Evolutionary conservation across 2,329 filamentous ascomycete species (phyloP).

Genomic region (Rhynchosporium agropyri): DNA sequence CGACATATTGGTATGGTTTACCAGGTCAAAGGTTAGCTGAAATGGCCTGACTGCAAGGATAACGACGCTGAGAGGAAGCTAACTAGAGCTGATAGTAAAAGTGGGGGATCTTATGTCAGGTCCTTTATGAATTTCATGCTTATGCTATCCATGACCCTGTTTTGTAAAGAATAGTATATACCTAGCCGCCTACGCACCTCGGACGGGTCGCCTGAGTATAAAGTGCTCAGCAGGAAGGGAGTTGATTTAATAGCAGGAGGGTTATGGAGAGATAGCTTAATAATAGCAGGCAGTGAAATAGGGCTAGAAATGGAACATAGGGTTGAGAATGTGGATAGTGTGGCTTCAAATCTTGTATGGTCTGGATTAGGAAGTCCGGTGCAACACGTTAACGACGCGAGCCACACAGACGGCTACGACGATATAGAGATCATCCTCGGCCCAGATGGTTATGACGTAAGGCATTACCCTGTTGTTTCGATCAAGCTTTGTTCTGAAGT

Average conservation of each 20-base stretch:
- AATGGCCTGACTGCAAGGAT: constrained; percentile 6
- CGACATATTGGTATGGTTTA: constrained; percentile 7
- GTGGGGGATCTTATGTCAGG: constrained; percentile 10
- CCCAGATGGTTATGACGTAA: constrained; percentile 11
- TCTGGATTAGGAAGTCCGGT: constrained; percentile 13
- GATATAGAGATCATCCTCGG: constrained; percentile 4
- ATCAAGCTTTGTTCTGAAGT: constrained; percentile 8
- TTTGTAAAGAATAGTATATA: constrained; percentile 1
- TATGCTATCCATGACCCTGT: constrained; percentile 5
- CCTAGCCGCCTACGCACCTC: not conserved
- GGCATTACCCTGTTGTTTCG: constrained; percentile 6
- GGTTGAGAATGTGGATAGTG: constrained; percentile 10
- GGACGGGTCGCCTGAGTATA: not conserved
- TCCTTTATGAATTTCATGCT: not conserved
- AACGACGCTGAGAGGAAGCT: constrained; percentile 10
- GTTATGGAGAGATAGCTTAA: constrained; percentile 8
- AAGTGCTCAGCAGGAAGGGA: constrained; percentile 12
- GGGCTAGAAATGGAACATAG: constrained; percentile 5
- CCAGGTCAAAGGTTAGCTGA: constrained; percentile 10
- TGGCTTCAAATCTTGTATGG: constrained; percentile 5
- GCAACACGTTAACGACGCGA: constrained; percentile 10
- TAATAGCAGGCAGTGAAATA: constrained; percentile 15
- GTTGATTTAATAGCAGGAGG: constrained; percentile 6
- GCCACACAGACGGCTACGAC: constrained; percentile 12
- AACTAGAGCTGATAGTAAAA: constrained; percentile 14